These are phyloP conservation scores for Pseudonectria buxi DNA, from an alignment of 2,329 filamentous ascomycete species.

Conservation along the genomic window DNA sequence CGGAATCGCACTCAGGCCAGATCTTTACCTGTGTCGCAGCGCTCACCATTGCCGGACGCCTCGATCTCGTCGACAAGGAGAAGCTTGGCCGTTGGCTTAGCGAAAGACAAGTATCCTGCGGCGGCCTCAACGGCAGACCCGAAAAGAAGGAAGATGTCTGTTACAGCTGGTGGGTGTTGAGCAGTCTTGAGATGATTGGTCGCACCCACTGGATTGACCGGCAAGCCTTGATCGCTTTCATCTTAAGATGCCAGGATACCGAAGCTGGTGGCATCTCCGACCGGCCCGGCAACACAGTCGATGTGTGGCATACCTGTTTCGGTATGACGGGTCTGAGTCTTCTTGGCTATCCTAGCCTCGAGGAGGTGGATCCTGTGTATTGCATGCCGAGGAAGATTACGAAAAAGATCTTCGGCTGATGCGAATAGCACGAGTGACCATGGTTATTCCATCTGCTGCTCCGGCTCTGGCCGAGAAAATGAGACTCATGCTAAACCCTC, in stretches of 20 bases:
- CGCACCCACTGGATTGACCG: constrained; percentile 90
- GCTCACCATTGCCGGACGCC: constrained; percentile 71
- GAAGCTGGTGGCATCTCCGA: constrained; percentile 83
- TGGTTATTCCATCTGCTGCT: background rate
- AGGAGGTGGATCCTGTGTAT: constrained; percentile 82
- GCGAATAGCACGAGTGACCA: too few relatives aligned
- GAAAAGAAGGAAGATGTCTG: constrained; percentile 97
- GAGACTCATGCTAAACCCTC: constrained; percentile 33
- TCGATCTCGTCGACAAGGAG: constrained; percentile 77
- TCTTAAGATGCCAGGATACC: constrained; percentile 80
- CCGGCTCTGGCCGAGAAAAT: background rate
- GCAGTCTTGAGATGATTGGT: constrained; percentile 82
- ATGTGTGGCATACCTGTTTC: constrained; percentile 94
- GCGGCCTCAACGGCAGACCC: constrained; percentile 86
- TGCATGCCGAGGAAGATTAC: constrained; percentile 68
- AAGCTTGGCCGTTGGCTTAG: constrained; percentile 85
- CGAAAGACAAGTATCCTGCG: constrained; percentile 80
- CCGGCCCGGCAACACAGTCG: constrained; percentile 86
- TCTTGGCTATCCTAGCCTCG: constrained; percentile 66
- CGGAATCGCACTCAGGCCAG: constrained; percentile 91
- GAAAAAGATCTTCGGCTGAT: constrained; percentile 47
- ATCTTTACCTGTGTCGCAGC: constrained; percentile 92
- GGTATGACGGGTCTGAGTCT: constrained; percentile 83
- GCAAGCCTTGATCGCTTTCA: constrained; percentile 70
- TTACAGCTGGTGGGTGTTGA: constrained; percentile 98